Percentiles rank a stretch among this genome's conserved stretches.
These are phyloP conservation scores for Lactarius deliciosus DNA, from an alignment of 768 basidiomycete species.

Conservation along the genomic window DNA sequence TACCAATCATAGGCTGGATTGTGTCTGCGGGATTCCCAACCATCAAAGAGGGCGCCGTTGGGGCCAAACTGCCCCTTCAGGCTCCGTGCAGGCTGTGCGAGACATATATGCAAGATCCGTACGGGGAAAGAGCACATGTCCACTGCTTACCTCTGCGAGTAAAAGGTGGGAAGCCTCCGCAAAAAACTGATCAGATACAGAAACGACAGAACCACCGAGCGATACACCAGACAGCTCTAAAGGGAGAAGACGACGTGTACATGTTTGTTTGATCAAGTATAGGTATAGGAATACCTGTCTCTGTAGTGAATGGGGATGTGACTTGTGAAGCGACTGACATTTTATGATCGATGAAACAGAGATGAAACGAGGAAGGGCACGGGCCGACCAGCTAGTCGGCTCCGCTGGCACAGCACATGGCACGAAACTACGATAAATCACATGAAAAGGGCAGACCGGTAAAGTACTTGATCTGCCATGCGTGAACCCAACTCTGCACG, in stretches of 20 bases:
- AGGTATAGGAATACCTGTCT: constrained; percentile 45
- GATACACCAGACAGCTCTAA: constrained; percentile 89
- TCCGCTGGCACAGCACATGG: constrained; percentile 44
- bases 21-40: constrained; percentile 93
- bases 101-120: constrained; percentile 1
- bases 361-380: constrained; percentile 39
- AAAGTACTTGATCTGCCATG: neutral
- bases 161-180: constrained; percentile 82
- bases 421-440: constrained; percentile 26
- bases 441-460: constrained; percentile 28
- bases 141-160: constrained; percentile 65
- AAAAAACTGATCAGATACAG: constrained; percentile 95
- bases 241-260: neutral
- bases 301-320: constrained; percentile 50
- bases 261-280: constrained; percentile 8
- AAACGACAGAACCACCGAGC: constrained; percentile 71
- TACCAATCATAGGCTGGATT: constrained; percentile 90
- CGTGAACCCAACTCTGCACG: neutral
- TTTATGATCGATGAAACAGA: neutral
- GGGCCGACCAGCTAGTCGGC: constrained; percentile 41
- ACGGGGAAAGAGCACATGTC: neutral
- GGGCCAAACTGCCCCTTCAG: constrained; percentile 97
- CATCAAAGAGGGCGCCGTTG: constrained; percentile 90
- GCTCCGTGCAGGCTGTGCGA: constrained; percentile 70
- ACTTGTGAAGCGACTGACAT: constrained; percentile 32